Conservation (phyloP, 352 stramenopile genomes). For the Aphanomyces astaci region DNA sequence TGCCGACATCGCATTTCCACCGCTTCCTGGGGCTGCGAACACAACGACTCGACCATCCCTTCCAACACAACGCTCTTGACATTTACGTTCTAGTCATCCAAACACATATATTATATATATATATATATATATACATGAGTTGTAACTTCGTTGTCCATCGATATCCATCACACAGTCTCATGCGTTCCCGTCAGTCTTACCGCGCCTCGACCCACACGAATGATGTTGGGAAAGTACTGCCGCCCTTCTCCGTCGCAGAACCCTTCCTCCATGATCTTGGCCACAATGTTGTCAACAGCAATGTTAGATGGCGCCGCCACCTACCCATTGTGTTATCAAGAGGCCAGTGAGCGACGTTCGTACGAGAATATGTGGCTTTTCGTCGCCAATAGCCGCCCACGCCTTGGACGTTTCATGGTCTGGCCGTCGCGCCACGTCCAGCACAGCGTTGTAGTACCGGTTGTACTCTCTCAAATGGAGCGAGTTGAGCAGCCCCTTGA, state of each 20-base stretch:
- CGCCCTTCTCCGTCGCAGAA: constrained; percentile 91
- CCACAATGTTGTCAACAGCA: constrained; percentile 94
- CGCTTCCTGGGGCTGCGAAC: constrained; percentile 56
- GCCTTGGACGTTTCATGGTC: constrained; percentile 75
- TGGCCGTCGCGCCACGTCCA: constrained; percentile 68
- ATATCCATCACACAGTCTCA: neutral
- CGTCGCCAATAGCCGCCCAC: constrained; percentile 74
- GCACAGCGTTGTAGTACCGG: constrained; percentile 84
- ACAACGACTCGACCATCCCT: constrained; percentile 80
- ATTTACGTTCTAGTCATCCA: constrained; percentile 42
- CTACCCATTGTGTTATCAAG: constrained; percentile 27
- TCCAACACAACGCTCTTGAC: constrained; percentile 75
- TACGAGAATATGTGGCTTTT: constrained; percentile 90
- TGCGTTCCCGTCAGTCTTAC: constrained; percentile 31
- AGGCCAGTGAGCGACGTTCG: neutral
- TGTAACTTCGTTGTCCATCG: too few species aligned
- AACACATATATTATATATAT: neutral
- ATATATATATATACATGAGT: too few species aligned
- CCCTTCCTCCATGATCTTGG: constrained; percentile 93
- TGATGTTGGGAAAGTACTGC: constrained; percentile 93
- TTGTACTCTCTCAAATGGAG: constrained; percentile 90
- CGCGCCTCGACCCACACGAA: constrained; percentile 83
- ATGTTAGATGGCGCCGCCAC: constrained; percentile 92
- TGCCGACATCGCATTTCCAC: constrained; percentile 53
- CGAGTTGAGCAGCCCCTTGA: constrained; percentile 88